These are phyloP conservation scores for Saposhnikovia divaricata DNA, from an alignment of 129 eudicot genomes.

Conservation along the genomic window DNA sequence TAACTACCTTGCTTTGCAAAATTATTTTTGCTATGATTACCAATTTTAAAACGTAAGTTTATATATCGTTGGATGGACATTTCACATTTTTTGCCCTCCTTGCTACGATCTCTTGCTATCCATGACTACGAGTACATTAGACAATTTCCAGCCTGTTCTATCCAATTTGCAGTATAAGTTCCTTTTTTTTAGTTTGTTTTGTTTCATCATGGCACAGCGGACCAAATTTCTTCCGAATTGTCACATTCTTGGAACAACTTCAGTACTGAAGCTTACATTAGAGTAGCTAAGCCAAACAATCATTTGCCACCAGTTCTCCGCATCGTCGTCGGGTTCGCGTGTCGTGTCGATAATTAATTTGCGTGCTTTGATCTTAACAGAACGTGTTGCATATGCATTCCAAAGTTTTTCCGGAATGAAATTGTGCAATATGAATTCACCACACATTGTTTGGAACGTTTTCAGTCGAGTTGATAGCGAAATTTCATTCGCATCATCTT, in stretches of 20 bases:
- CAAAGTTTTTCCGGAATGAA: background rate
- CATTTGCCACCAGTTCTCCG: background rate
- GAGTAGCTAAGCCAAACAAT: too few species aligned
- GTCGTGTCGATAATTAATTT: background rate
- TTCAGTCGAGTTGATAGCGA: background rate
- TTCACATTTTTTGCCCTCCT: too few species aligned
- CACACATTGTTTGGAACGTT: background rate
- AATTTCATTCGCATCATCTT: background rate
- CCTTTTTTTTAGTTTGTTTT: background rate
- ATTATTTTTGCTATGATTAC: too few species aligned
- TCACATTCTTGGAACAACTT: background rate
- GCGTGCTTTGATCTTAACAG: background rate
- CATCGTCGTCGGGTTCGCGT: background rate
- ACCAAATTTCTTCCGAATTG: background rate
- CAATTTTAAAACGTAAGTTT: too few species aligned
- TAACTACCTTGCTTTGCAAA: too few species aligned
- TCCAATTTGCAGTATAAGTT: background rate
- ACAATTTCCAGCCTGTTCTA: background rate
- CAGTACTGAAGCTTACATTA: too few species aligned
- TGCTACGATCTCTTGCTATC: too few species aligned
- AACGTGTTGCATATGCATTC: background rate
- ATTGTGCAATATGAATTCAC: background rate
- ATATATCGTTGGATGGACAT: too few species aligned
- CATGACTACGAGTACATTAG: too few species aligned
- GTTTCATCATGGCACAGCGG: background rate